Percentiles rank a stretch among this genome's conserved stretches.
These are phyloP conservation scores for Nitzschia sp. DNA, from an alignment of 108 stramenopile genomes.

Conservation along the genomic window DNA sequence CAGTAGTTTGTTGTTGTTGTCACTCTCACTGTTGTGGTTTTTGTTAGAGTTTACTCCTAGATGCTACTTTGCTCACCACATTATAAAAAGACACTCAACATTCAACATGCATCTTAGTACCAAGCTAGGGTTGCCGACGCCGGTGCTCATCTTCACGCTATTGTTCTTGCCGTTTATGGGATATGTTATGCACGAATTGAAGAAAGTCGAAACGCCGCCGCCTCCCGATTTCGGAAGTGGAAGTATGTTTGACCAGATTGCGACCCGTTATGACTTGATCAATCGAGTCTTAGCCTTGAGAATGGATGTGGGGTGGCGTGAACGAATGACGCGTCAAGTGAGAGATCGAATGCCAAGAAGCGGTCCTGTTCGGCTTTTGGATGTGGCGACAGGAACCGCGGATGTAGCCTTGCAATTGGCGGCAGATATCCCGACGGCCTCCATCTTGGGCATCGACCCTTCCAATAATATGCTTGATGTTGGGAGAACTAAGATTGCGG, in stretches of 20 bases:
- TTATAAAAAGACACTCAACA: too few relatives aligned
- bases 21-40: too few relatives aligned
- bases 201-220: conserved; percentile 4
- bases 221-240: conserved; percentile 33
- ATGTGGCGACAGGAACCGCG: conserved; percentile 91
- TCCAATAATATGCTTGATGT: conserved; percentile 84
- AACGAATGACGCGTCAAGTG: conserved; percentile 37
- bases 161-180: conserved; percentile 3
- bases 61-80: too few relatives aligned
- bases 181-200: not conserved
- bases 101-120: conserved; percentile 1
- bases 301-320: conserved; percentile 87
- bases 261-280: conserved; percentile 70
- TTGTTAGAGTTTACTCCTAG: too few relatives aligned
- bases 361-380: conserved; percentile 37
- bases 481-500: conserved; percentile 64
- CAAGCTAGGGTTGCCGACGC: not conserved
- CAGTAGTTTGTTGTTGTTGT: too few relatives aligned
- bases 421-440: conserved; percentile 25
- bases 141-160: not conserved
- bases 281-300: conserved; percentile 84
- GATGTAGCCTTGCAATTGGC: conserved; percentile 90
- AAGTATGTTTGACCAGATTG: conserved; percentile 89
- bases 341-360: conserved; percentile 2
- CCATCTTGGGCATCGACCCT: conserved; percentile 83